Conservation (phyloP, 768 basidiomycete species). For the Auricularia sp. region DNA sequence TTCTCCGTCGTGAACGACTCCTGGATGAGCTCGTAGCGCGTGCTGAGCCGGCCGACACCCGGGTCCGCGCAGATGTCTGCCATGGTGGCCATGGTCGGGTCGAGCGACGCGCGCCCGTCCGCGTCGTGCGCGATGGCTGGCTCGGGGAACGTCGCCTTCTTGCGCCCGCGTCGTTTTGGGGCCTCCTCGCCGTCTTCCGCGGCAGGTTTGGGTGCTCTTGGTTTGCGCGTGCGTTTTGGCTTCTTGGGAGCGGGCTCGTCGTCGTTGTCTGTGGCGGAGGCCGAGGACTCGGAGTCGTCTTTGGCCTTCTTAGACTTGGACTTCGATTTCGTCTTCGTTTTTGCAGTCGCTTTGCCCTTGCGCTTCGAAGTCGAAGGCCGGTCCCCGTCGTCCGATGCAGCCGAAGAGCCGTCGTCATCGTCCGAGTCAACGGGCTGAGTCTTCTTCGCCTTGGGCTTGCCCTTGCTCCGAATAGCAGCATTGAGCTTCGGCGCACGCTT, state of each 20-base stretch:
- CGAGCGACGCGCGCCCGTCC: slow-evolving; percentile 65
- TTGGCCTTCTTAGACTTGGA: no score
- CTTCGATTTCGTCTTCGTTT: no score
- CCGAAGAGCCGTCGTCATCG: background rate
- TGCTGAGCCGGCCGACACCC: slow-evolving; percentile 69
- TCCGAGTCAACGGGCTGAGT: background rate
- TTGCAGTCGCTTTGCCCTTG: no score
- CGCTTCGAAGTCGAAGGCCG: no score
- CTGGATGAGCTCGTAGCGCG: slow-evolving; percentile 62
- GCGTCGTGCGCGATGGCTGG: slow-evolving; percentile 21
- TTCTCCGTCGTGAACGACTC: slow-evolving; percentile 8
- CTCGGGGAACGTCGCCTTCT: background rate
- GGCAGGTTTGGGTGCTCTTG: background rate
- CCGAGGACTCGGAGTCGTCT: no score
- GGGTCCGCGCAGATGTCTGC: slow-evolving; percentile 66
- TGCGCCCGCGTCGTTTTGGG: background rate
- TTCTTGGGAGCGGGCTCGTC: background rate
- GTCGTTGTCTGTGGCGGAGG: background rate
- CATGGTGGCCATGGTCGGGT: slow-evolving; percentile 81
- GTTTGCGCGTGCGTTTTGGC: background rate
- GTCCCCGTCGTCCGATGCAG: no score
- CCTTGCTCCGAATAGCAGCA: background rate
- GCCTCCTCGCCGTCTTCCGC: background rate
- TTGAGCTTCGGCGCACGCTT: slow-evolving; percentile 1
- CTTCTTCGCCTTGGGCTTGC: background rate